Evolutionary conservation across 805 yeast species (phyloP), one percentile per base, ranked within the genome.

Genomic region (Deakozyma indianensis): DNA sequence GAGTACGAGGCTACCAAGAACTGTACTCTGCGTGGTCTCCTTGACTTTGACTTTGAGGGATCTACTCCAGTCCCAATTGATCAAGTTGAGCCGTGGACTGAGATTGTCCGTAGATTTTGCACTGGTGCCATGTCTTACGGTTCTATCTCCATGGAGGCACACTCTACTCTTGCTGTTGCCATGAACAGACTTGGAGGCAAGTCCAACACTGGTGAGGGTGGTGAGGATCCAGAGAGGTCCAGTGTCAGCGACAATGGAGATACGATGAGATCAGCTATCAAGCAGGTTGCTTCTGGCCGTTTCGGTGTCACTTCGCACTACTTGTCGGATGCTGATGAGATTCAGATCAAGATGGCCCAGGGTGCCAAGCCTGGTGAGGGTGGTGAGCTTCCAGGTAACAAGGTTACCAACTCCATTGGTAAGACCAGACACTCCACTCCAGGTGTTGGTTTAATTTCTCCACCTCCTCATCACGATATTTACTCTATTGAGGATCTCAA

Each of bases 51-150:
- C 65, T 86, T 67, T 59, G 83, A 77, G 41, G 63, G 60, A 52
- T 73, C 86, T 0, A 71, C 70, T 3, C 74, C 88, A 3, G 92
- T 90, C 45, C 96, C 98, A 47, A 68, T 90, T 51, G 98, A 90
- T 59, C 97, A 92, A 68, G 98, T 90, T 54, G 98, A 90, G 70
- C 98, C 98, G 41, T 90, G 98, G 98, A 92, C 97, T 29, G 98
- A 90, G 64, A 90, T 90, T 63, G 98, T 88, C 27, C 80, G 96
- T 57, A 77, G 98, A 57, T 92, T 92, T 62, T 88, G 88, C 52
- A 88, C 98, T n/a, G 98, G 98, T 69, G 98, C 98, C 45, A 90
- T 90, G 98, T 88, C 96, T 1, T 90, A 92, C 60, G 98, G 98
- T 60, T 90, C 97, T 43, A 90, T 90, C 60, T 90, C 97, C 3